phyloP scores from a whole-genome alignment of 345 rosid genomes.

The Litchi chinensis region DNA sequence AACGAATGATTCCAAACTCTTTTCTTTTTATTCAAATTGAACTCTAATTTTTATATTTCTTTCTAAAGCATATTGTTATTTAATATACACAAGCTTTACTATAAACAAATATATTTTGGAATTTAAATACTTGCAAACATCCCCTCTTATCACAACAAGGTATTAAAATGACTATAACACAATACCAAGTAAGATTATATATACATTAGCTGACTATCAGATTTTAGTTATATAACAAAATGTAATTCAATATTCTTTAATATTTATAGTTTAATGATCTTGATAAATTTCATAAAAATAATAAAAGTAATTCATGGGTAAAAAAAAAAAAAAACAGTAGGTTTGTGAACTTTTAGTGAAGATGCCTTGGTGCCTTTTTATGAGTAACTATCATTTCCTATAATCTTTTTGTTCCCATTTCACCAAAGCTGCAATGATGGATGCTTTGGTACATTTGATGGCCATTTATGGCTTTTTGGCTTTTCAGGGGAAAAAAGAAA shows the following conservation, averaged over 20 bases:
- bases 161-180: too few relatives aligned
- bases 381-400: constrained; percentile 11
- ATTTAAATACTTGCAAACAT: too few relatives aligned
- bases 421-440: constrained; percentile 22
- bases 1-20: too few relatives aligned
- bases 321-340: neutral
- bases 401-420: constrained; percentile 19
- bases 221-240: neutral
- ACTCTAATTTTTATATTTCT: too few relatives aligned
- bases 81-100: too few relatives aligned
- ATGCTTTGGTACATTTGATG: neutral
- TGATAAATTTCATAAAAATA: neutral
- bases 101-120: too few relatives aligned
- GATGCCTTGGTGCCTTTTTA: neutral
- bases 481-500: neutral
- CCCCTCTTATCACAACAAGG: too few relatives aligned
- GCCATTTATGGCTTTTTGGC: neutral
- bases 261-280: neutral
- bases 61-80: too few relatives aligned
- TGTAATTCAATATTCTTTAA: neutral
- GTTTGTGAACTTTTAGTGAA: constrained; percentile 7
- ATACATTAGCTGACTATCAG: too few relatives aligned
- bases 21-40: too few relatives aligned
- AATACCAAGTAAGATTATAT: too few relatives aligned
- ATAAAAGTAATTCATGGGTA: neutral